These are phyloP conservation scores for Argentina anserina DNA, from an alignment of 306 rosid genomes.

Conservation along the genomic window DNA sequence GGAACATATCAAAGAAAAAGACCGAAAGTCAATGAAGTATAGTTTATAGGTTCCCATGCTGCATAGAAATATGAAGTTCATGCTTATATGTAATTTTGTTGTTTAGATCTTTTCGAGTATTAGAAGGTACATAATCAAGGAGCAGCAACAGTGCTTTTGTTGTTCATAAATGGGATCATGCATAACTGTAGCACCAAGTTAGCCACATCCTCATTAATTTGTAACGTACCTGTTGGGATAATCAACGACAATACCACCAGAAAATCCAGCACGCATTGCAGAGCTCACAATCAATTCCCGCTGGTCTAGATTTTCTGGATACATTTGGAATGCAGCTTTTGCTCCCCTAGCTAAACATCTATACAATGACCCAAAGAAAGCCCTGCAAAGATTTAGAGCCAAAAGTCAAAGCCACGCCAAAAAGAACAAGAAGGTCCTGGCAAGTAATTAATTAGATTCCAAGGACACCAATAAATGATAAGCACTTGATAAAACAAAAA, in stretches of 20 bases:
- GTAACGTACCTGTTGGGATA: slow-evolving; percentile 77
- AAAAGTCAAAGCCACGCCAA: slow-evolving; percentile 5
- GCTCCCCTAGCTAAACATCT: slow-evolving; percentile 79
- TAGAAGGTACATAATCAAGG: background rate
- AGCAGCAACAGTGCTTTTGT: background rate
- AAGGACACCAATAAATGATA: background rate
- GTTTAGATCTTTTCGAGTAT: background rate
- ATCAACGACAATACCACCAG: slow-evolving; percentile 90
- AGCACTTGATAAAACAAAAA: background rate
- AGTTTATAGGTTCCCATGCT: background rate
- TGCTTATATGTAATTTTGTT: background rate
- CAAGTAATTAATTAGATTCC: background rate
- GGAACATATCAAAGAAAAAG: background rate
- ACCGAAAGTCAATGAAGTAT: background rate
- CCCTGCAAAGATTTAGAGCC: slow-evolving; percentile 41
- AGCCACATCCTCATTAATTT: background rate
- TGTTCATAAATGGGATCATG: background rate
- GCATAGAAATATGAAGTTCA: background rate
- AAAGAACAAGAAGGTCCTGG: background rate
- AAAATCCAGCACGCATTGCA: slow-evolving; percentile 93
- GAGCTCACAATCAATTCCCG: slow-evolving; percentile 73
- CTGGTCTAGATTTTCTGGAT: slow-evolving; percentile 68
- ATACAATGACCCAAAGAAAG: slow-evolving; percentile 86
- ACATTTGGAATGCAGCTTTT: slow-evolving; percentile 82
- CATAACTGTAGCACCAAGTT: background rate